These are phyloP conservation scores for Andrographis paniculata DNA, from an alignment of 305 asterid genomes.

Conservation along the genomic window DNA sequence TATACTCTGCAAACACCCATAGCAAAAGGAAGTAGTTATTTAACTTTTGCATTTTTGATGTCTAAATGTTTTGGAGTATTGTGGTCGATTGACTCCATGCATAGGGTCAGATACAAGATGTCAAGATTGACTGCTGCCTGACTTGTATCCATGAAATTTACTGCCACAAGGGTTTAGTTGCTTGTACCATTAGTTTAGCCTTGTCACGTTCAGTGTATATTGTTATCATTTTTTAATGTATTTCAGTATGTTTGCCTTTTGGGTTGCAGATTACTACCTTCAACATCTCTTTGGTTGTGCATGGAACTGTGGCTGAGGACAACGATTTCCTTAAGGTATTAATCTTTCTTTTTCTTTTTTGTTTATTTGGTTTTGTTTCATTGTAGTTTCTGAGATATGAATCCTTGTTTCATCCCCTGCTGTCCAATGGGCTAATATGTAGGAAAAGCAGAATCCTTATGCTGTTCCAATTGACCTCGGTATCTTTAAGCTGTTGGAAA, in stretches of 20 bases:
- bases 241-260: neutral
- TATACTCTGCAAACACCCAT: too few relatives aligned
- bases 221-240: neutral
- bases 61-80: too few relatives aligned
- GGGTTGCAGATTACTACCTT: constrained; percentile 55
- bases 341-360: neutral
- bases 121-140: too few relatives aligned
- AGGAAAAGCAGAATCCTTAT: constrained; percentile 79
- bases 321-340: constrained; percentile 52
- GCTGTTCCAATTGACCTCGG: constrained; percentile 70
- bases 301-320: constrained; percentile 68
- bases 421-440: constrained; percentile 20
- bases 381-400: neutral
- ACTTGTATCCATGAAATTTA: too few relatives aligned
- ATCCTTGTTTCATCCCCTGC: constrained; percentile 3
- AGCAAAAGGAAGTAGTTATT: too few relatives aligned
- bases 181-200: neutral
- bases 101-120: too few relatives aligned
- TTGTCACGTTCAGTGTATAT: neutral
- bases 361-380: neutral
- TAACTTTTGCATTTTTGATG: too few relatives aligned
- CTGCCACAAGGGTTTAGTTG: too few relatives aligned
- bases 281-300: constrained; percentile 65
- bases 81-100: too few relatives aligned
- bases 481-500: constrained; percentile 62